A percentile compares a stretch with the other conserved stretches of the same genome.
These are phyloP conservation scores for Furcasterigmium furcatum DNA, from an alignment of 2,329 filamentous ascomycete species.

Conservation along the genomic window DNA sequence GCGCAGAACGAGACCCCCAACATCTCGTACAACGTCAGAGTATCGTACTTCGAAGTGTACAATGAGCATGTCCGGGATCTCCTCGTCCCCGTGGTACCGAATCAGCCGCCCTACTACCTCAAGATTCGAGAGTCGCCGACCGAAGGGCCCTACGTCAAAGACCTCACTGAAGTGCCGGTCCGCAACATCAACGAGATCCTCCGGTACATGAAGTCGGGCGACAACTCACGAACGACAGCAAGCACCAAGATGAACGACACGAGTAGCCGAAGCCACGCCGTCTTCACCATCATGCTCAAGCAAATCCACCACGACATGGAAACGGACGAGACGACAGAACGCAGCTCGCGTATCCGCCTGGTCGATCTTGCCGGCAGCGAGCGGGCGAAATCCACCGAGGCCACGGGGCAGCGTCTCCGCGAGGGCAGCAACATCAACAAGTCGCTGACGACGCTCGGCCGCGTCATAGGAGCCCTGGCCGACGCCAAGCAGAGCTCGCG, in stretches of 20 bases:
- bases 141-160: conserved; percentile 95
- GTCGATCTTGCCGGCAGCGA: conserved; percentile 96
- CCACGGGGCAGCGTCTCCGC: conserved; percentile 83
- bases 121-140: conserved; percentile 95
- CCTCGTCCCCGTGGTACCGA: conserved; percentile 68
- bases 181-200: conserved; percentile 84
- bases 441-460: conserved; percentile 89
- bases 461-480: conserved; percentile 90
- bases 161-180: conserved; percentile 89
- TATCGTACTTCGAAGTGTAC: conserved; percentile 99
- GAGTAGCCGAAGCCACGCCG: conserved; percentile 90
- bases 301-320: conserved; percentile 97
- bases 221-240: conserved; percentile 81
- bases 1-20: conserved; percentile 76
- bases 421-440: conserved; percentile 99
- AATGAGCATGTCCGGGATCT: conserved; percentile 98
- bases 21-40: conserved; percentile 94
- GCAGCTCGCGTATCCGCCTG: conserved; percentile 87
- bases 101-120: conserved; percentile 82
- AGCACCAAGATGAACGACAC: conserved; percentile 99
- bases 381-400: conserved; percentile 91
- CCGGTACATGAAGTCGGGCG: conserved; percentile 86
- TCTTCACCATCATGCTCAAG: conserved; percentile 97
- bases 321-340: conserved; percentile 96
- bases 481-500: conserved; percentile 55